These are phyloP conservation scores for Cenococcum geophilum DNA, from an alignment of 495 filamentous ascomycete species.

Conservation along the genomic window DNA sequence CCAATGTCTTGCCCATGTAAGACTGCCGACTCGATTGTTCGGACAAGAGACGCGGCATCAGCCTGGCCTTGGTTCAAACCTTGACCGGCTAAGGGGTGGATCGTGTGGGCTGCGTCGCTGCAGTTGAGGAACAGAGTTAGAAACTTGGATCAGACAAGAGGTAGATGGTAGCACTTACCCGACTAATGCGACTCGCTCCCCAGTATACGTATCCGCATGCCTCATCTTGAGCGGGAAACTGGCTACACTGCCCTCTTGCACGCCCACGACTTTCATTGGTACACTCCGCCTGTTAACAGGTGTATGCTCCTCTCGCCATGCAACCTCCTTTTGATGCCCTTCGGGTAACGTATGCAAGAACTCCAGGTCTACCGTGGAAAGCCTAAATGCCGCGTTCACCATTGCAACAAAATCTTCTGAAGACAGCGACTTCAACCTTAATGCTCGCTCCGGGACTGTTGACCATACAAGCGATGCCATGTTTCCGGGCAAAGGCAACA, in stretches of 20 bases:
- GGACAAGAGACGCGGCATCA: conserved; percentile 70
- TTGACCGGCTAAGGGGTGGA: conserved; percentile 91
- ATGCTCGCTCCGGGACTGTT: conserved; percentile 70
- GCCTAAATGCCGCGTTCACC: conserved; percentile 90
- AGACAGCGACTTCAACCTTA: conserved; percentile 69
- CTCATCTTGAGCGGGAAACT: conserved; percentile 87
- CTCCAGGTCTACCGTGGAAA: conserved; percentile 67
- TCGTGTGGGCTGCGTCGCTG: conserved; percentile 80
- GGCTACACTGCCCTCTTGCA: conserved; percentile 77
- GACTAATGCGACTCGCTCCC: conserved; percentile 77
- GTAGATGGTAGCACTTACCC: conserved; percentile 40
- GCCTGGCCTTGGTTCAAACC: conserved; percentile 90
- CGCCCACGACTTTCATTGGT: conserved; percentile 54
- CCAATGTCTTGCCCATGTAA: conserved; percentile 75
- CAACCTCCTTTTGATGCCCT: conserved; percentile 66
- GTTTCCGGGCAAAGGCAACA: conserved; percentile 84
- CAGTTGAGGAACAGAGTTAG: neutral
- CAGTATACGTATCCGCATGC: conserved; percentile 87
- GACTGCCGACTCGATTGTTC: conserved; percentile 69
- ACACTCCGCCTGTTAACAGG: conserved; percentile 44
- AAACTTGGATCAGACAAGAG: neutral
- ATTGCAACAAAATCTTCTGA: conserved; percentile 69
- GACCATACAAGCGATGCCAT: conserved; percentile 88
- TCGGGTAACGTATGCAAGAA: conserved; percentile 62
- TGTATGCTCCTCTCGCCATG: conserved; percentile 74